A percentile compares a stretch with the other conserved stretches of the same genome.
phyloP scores from a whole-genome alignment of 192 early-diverging fungal genomes.

The Backusella circina region DNA sequence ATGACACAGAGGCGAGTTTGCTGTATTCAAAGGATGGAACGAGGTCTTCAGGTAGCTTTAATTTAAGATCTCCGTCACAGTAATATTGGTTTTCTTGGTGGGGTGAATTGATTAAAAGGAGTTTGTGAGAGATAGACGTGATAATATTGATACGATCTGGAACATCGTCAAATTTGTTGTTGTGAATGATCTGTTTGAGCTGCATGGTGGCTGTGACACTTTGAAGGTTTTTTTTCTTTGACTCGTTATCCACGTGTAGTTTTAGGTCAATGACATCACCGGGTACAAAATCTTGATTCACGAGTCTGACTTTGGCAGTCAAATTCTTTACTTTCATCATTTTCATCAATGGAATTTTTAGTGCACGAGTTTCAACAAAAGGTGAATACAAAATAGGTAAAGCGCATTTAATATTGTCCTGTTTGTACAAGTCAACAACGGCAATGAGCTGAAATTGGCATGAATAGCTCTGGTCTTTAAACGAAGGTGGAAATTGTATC shows the following conservation, averaged over 20 bases:
- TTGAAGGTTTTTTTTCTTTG: neutral
- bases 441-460: constrained; percentile 4
- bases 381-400: constrained; percentile 11
- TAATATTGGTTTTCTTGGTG: neutral
- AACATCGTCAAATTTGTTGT: neutral
- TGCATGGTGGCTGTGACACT: neutral
- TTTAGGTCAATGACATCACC: constrained; percentile 2
- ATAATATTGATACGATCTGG: neutral
- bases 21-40: constrained; percentile 10
- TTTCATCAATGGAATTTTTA: neutral
- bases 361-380: constrained; percentile 10
- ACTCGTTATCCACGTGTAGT: neutral
- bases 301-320: neutral
- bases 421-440: neutral
- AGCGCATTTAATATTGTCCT: neutral
- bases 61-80: neutral
- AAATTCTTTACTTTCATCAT: neutral
- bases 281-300: constrained; percentile 7
- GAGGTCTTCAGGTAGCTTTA: constrained; percentile 8
- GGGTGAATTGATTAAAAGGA: neutral
- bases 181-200: neutral
- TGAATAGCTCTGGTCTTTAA: neutral
- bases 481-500: constrained; percentile 22
- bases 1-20: neutral
- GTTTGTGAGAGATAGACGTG: neutral